Evolutionary conservation across 768 basidiomycete genomes (phyloP).

Genomic region (Phaffia australis): DNA sequence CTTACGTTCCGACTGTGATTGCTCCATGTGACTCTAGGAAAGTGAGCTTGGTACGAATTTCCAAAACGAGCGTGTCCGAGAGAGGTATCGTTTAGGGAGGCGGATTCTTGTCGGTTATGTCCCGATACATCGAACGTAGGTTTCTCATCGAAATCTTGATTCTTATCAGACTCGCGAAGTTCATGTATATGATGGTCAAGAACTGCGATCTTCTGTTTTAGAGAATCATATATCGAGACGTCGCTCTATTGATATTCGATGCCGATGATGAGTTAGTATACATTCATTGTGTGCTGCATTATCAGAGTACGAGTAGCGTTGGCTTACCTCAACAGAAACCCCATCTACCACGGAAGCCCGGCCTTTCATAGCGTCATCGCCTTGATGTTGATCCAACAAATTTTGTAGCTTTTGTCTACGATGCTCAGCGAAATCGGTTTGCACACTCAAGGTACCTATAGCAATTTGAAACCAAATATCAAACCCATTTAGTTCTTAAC

Average conservation of each 20-base stretch:
- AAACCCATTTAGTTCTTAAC: not conserved
- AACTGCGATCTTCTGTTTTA: constrained; percentile 40
- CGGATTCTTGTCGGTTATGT: not conserved
- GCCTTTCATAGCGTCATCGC: not conserved
- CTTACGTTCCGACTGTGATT: constrained; percentile 67
- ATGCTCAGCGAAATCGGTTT: constrained; percentile 50
- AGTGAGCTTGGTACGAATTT: constrained; percentile 30
- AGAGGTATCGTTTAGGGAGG: not conserved
- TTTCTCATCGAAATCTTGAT: constrained; percentile 1
- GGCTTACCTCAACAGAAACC: constrained; percentile 12
- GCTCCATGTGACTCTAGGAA: constrained; percentile 67
- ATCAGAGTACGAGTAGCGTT: too few species aligned
- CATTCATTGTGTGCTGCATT: too few species aligned
- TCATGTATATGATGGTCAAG: constrained; percentile 54
- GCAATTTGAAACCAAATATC: not conserved
- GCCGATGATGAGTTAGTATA: too few species aligned
- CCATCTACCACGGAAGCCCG: not conserved
- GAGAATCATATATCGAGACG: not conserved
- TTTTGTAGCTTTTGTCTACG: constrained; percentile 48
- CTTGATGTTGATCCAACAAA: constrained; percentile 8
- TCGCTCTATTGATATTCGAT: not conserved
- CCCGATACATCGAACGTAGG: not conserved
- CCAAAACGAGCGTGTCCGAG: too few species aligned
- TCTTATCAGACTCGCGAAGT: constrained; percentile 36
- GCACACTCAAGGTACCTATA: constrained; percentile 54